These are phyloP conservation scores for Kalmusia sp. DNA, from an alignment of 2,329 filamentous ascomycete species.

Conservation along the genomic window DNA sequence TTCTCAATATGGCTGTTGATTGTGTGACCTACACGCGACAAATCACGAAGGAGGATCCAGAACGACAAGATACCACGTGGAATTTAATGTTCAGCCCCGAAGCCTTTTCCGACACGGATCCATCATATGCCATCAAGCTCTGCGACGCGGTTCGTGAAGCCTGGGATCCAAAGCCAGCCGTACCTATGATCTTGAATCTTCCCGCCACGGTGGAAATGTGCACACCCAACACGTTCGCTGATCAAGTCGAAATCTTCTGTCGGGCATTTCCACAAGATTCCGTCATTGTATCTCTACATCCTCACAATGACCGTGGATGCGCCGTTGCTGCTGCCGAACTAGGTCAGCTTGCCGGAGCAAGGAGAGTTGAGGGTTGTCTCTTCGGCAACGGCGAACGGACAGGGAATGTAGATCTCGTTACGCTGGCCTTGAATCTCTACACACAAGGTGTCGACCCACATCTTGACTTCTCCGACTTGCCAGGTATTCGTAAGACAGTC, in stretches of 20 bases:
- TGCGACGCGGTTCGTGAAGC: constrained; percentile 94
- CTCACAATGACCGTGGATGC: constrained; percentile 92
- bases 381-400: constrained; percentile 96
- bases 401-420: constrained; percentile 94
- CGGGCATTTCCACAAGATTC: constrained; percentile 81
- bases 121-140: constrained; percentile 81
- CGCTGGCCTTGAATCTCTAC: constrained; percentile 90
- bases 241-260: constrained; percentile 97
- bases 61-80: constrained; percentile 68
- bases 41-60: constrained; percentile 81
- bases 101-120: constrained; percentile 87
- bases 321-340: constrained; percentile 89
- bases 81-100: constrained; percentile 84
- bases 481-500: constrained; percentile 83
- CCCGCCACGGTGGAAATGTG: constrained; percentile 95
- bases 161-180: constrained; percentile 81
- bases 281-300: constrained; percentile 88
- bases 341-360: constrained; percentile 94
- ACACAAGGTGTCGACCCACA: constrained; percentile 86
- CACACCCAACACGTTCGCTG: constrained; percentile 93
- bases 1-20: constrained; percentile 78
- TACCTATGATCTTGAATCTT: constrained; percentile 93
- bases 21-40: constrained; percentile 87
- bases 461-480: constrained; percentile 91
- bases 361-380: constrained; percentile 90